Base-by-base conservation (phyloP, 305 asterid species). In the Salvia sclarea region DNA sequence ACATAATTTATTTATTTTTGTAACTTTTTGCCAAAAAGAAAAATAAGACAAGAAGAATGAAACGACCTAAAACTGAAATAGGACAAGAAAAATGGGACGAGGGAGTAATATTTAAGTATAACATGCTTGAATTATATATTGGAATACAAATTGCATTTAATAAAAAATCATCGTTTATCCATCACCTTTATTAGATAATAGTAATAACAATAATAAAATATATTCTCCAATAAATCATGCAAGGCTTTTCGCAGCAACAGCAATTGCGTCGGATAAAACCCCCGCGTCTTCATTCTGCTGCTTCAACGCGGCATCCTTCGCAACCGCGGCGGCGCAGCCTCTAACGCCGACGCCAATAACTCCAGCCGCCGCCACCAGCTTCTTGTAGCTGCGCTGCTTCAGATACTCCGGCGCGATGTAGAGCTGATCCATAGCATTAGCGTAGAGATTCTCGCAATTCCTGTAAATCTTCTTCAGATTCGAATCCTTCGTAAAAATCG, bases 231-330 rank as follows among this genome's bases (percentile, higher is more conserved):
- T 1, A 1, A 38, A 60, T 52, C 47, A 41, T n/a, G 21, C 61
- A 47, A 72, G 61, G 9, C 13, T 8, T 4, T 11, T 49, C 7
- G 71, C 73, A 37, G 72, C 64, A 37, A 69, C 64, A 4, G 11
- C 61, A 11, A 79, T 58, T 40, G 78, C 78, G 25, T 72, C 66
- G 3, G 61, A 78, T 18, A 62, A 37, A 47, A 75, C 9, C 54
- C n/a, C 74, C 1, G 68, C 17, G 16, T 45, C 76, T 8, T 6
- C 52, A 31, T 28, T 53, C 24, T 11, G 70, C 10, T 3, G 45
- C 57, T 13, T 17, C 50, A 79, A 44, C 3, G 7, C 63, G 8
- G 37, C 22, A 3, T 44, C 13, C 11, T 21, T 24, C 24, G 3
- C n/a, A 5, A 67, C 64, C 3, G 59, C 60, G 18, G 43, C 54